phyloP scores from a whole-genome alignment of 2,329 filamentous ascomycete species.

The Aspergillus fructus region DNA sequence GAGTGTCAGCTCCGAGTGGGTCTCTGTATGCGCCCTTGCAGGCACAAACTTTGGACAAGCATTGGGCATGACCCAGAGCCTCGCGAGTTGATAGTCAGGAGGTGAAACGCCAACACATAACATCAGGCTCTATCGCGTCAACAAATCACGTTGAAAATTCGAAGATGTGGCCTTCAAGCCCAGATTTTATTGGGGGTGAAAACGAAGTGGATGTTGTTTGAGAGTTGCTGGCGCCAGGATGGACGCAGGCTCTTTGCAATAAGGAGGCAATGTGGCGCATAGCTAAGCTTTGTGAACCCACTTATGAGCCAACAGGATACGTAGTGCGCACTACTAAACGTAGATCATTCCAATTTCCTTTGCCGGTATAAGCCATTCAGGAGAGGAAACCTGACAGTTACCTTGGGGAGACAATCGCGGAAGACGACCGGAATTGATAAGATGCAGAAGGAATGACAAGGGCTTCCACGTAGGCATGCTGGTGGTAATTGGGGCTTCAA shows the following conservation, averaged over 20 bases:
- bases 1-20: background rate
- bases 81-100: background rate
- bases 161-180: background rate
- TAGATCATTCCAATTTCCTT: background rate
- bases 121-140: background rate
- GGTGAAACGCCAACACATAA: background rate
- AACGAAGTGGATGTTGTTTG: background rate
- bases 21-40: conserved; percentile 6
- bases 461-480: too few species aligned
- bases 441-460: too few species aligned
- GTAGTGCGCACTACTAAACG: too few species aligned
- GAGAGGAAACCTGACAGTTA: background rate
- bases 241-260: conserved; percentile 2
- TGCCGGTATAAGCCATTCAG: background rate
- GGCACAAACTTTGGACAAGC: background rate
- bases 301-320: background rate
- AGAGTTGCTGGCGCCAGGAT: background rate
- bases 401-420: too few species aligned
- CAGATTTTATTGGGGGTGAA: background rate
- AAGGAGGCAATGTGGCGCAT: conserved; percentile 6
- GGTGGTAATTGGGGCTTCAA: background rate
- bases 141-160: background rate
- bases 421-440: too few species aligned
- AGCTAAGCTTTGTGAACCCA: background rate
- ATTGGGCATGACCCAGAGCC: background rate